Conservation (phyloP, 2,329 filamentous ascomycete genomes). For the Xylaria arbuscula region DNA sequence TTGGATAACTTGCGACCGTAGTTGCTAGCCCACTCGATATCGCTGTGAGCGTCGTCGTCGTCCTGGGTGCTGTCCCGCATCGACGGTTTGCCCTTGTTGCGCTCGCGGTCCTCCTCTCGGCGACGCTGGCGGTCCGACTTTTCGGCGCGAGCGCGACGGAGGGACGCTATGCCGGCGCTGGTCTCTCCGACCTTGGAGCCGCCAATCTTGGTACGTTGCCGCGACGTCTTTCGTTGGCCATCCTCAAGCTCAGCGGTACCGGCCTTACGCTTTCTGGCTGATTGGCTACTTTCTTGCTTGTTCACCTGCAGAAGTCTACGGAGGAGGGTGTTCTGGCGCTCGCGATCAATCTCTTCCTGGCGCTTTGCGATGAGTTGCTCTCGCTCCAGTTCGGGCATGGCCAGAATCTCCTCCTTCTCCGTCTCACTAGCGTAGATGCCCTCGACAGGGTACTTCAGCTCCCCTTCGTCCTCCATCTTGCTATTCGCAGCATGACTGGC, state of each 20-base stretch:
- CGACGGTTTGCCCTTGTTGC: slow-evolving; percentile 62
- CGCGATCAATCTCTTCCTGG: slow-evolving; percentile 81
- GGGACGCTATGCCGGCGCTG: slow-evolving; percentile 77
- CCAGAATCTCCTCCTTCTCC: slow-evolving; percentile 83
- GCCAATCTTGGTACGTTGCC: slow-evolving; percentile 74
- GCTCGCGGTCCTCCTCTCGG: slow-evolving; percentile 69
- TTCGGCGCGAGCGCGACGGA: slow-evolving; percentile 71
- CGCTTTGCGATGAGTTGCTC: slow-evolving; percentile 92
- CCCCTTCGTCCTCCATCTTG: slow-evolving; percentile 58
- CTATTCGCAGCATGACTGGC: slow-evolving; percentile 43
- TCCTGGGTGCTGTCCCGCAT: slow-evolving; percentile 57
- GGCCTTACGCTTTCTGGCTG: slow-evolving; percentile 80
- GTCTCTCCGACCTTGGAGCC: slow-evolving; percentile 75
- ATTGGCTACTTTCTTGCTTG: slow-evolving; percentile 71
- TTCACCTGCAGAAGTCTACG: slow-evolving; percentile 76
- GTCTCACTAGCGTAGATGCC: slow-evolving; percentile 81
- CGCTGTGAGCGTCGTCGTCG: slow-evolving; percentile 78
- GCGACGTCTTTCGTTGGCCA: slow-evolving; percentile 76
- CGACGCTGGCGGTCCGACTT: slow-evolving; percentile 73
- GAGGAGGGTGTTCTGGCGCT: slow-evolving; percentile 83
- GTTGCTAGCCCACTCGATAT: slow-evolving; percentile 77
- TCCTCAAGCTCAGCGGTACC: slow-evolving; percentile 83
- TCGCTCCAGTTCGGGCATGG: slow-evolving; percentile 88
- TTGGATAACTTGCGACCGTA: slow-evolving; percentile 60
- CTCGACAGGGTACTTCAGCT: slow-evolving; percentile 83